Evolutionary conservation across 371 early-diverging fungal genomes (phyloP).

Genomic region (Umbelopsis sp.): DNA sequence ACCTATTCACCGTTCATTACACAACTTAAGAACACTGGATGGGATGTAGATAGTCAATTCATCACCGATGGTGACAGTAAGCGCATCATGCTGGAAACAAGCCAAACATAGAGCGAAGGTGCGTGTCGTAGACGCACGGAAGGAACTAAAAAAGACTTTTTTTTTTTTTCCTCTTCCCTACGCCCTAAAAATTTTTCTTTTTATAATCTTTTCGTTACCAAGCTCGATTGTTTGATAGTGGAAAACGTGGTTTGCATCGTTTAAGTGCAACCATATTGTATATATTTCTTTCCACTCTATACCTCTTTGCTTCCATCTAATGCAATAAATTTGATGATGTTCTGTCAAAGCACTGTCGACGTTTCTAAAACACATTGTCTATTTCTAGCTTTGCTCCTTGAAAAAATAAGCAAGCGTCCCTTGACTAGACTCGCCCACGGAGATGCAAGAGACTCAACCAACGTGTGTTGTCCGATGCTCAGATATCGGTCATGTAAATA

Average conservation of each 20-base stretch:
- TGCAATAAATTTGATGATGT: no score
- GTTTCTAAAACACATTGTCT: not conserved
- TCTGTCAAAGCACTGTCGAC: no score
- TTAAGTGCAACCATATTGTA: no score
- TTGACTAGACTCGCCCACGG: not conserved
- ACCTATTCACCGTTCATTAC: conserved; percentile 21
- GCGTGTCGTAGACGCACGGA: not conserved
- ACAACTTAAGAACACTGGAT: conserved; percentile 27
- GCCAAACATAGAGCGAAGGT: not conserved
- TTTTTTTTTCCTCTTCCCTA: not conserved
- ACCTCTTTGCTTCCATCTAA: no score
- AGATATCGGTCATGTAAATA: conserved; percentile 8
- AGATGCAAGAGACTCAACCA: conserved; percentile 14
- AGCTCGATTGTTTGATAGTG: not conserved
- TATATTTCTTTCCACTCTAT: no score
- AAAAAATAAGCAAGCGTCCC: not conserved
- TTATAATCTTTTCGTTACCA: no score
- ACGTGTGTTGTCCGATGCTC: conserved; percentile 7
- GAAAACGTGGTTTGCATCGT: not conserved
- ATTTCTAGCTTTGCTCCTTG: conserved; percentile 7
- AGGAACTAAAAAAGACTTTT: not conserved
- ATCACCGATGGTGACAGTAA: conserved; percentile 35
- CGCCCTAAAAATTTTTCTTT: no score
- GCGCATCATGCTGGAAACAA: conserved; percentile 27
- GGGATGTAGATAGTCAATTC: conserved; percentile 36